These are phyloP conservation scores for Acmispon strigosus DNA, from an alignment of 306 rosid species.

Conservation along the genomic window DNA sequence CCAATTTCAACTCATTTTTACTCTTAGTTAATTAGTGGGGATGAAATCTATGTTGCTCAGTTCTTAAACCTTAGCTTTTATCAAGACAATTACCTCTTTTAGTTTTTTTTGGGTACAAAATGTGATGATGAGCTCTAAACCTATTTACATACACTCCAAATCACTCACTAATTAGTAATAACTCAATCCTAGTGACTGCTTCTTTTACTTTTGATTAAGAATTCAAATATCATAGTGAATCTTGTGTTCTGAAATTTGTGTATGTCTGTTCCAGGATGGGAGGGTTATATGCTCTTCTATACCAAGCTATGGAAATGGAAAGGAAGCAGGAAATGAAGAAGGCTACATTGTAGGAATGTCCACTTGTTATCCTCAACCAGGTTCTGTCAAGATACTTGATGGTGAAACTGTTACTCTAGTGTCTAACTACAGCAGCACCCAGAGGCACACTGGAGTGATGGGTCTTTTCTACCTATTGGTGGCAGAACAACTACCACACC, in stretches of 20 bases:
- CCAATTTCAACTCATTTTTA: too few relatives aligned
- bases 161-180: too few relatives aligned
- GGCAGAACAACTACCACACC: slow-evolving; percentile 49
- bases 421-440: slow-evolving; percentile 36
- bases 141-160: too few relatives aligned
- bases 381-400: slow-evolving; percentile 48
- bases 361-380: slow-evolving; percentile 63
- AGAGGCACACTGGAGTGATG: slow-evolving; percentile 65
- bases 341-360: slow-evolving; percentile 80
- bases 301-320: slow-evolving; percentile 65
- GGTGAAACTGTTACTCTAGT: slow-evolving; percentile 50
- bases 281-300: slow-evolving; percentile 58
- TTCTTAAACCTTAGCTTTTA: background rate
- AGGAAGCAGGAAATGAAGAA: slow-evolving; percentile 61
- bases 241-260: slow-evolving; percentile 2
- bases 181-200: background rate
- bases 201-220: background rate
- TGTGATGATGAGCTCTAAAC: too few relatives aligned
- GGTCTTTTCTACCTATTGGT: slow-evolving; percentile 62
- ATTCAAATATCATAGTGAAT: background rate
- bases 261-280: slow-evolving; percentile 48
- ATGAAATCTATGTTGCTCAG: background rate
- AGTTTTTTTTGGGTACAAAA: background rate
- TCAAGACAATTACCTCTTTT: background rate
- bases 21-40: background rate